Evolutionary conservation across 2,329 filamentous ascomycete genomes (phyloP).

Genomic region (Pestalotiopsis sp.): DNA sequence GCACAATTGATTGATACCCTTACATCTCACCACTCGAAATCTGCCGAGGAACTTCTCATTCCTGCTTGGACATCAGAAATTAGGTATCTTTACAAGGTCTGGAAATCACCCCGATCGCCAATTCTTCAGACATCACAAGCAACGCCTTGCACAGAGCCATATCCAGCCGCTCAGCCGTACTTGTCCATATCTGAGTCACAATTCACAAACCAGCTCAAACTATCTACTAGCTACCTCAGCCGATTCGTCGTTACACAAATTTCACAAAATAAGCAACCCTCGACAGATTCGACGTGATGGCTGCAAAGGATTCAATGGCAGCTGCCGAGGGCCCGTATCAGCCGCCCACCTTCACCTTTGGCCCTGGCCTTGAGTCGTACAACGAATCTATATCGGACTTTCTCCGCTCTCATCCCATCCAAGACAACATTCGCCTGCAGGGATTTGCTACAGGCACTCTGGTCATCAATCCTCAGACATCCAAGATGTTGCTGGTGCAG

Average conservation of each 20-base stretch:
- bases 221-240: background rate
- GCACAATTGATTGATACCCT: background rate
- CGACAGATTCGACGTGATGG: background rate
- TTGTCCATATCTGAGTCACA: background rate
- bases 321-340: background rate
- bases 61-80: background rate
- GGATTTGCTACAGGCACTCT: constrained; percentile 29
- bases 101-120: background rate
- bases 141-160: background rate
- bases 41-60: background rate
- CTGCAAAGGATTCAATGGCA: background rate
- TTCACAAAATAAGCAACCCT: background rate
- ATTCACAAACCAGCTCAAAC: background rate
- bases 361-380: constrained; percentile 23
- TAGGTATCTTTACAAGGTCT: background rate
- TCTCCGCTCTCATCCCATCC: constrained; percentile 18
- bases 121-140: background rate
- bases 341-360: constrained; percentile 20
- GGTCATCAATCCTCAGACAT: constrained; percentile 24
- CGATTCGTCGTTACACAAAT: background rate
- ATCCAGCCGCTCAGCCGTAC: background rate
- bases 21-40: background rate
- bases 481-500: constrained; percentile 39
- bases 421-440: constrained; percentile 12
- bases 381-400: constrained; percentile 21